Conservation (phyloP, 257 asterid genomes). For the Solanum ossicruentum region DNA sequence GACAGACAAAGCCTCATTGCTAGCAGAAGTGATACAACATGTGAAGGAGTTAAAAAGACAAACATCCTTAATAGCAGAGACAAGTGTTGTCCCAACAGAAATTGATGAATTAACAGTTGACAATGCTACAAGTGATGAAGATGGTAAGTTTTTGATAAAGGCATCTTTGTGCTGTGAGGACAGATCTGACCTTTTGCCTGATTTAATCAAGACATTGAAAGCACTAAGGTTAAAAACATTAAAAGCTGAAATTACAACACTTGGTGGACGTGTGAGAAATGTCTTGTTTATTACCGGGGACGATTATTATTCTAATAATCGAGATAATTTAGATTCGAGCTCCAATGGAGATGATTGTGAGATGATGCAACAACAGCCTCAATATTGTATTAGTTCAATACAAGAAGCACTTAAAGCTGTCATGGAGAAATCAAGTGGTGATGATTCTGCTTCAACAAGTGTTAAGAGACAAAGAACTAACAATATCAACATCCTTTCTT, state of each 20-base stretch:
- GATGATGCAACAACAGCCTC: conserved; percentile 3
- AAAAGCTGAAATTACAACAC: conserved; percentile 70
- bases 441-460: conserved; percentile 43
- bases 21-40: conserved; percentile 85
- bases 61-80: conserved; percentile 47
- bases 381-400: conserved; percentile 36
- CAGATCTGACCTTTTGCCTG: conserved; percentile 67
- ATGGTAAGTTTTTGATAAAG: conserved; percentile 47
- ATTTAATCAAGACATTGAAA: conserved; percentile 65
- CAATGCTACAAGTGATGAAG: conserved; percentile 38
- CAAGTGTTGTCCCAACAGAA: conserved; percentile 58
- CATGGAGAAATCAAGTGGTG: conserved; percentile 56
- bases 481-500: conserved; percentile 30
- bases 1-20: conserved; percentile 90
- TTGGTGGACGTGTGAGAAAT: conserved; percentile 70
- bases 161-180: conserved; percentile 89
- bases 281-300: conserved; percentile 64
- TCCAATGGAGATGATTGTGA: not conserved
- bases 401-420: conserved; percentile 72
- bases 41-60: conserved; percentile 77
- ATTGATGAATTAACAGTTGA: conserved; percentile 63
- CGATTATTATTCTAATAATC: conserved; percentile 7
- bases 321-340: not conserved
- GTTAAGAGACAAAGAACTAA: conserved; percentile 74
- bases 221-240: conserved; percentile 44